Evolutionary conservation across 2,329 filamentous ascomycete species (phyloP).

Genomic region (Penicillium janthinellum): DNA sequence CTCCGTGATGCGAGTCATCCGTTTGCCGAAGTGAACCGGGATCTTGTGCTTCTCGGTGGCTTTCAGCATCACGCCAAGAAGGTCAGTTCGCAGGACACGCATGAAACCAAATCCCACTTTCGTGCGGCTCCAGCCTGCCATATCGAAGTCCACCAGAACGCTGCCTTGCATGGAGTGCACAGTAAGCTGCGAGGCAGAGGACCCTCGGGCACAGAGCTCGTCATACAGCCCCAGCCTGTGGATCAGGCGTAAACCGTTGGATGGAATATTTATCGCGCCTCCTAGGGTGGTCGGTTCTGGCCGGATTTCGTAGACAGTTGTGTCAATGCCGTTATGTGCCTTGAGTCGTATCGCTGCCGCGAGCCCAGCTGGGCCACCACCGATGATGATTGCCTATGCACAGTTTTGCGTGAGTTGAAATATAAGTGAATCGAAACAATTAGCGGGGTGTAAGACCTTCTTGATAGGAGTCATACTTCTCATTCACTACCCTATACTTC

Average conservation of each 20-base stretch:
- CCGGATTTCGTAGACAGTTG: constrained; percentile 34
- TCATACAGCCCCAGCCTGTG: constrained; percentile 30
- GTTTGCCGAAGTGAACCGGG: constrained; percentile 27
- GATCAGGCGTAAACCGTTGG: constrained; percentile 35
- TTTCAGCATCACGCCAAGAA: constrained; percentile 30
- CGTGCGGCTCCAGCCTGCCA: not conserved
- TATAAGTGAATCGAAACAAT: too few species aligned
- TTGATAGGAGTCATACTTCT: too few species aligned
- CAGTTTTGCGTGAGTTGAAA: too few species aligned
- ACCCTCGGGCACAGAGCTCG: constrained; percentile 12
- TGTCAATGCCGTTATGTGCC: constrained; percentile 16
- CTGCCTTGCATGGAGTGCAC: constrained; percentile 18
- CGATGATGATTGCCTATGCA: not conserved
- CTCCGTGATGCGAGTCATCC: constrained; percentile 24
- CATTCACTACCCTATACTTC: too few species aligned
- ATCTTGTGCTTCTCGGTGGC: constrained; percentile 22
- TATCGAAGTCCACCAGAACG: constrained; percentile 12
- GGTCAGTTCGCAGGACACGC: constrained; percentile 30
- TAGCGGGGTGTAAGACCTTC: too few species aligned
- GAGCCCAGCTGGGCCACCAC: constrained; percentile 20
- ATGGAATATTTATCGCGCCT: constrained; percentile 32
- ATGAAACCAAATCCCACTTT: constrained; percentile 30
- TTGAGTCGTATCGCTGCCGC: constrained; percentile 22
- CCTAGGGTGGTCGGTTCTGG: constrained; percentile 33
- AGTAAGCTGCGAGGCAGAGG: constrained; percentile 12